Base-by-base conservation (phyloP, 2,329 filamentous ascomycete species). In the Byssothecium circinans region DNA sequence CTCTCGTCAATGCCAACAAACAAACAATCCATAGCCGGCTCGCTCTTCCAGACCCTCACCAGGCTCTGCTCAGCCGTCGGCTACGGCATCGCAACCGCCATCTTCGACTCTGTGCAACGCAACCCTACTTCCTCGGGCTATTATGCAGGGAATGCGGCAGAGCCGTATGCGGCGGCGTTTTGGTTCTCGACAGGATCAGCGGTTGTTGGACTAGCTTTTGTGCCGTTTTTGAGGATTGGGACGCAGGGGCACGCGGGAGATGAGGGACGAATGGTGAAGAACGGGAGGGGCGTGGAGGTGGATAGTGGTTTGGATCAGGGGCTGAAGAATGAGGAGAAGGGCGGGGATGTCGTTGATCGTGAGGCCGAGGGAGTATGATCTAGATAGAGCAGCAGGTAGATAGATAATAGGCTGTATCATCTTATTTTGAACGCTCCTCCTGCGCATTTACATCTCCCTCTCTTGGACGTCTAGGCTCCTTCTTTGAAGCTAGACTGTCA, bases 1-100 rank as follows among this genome's bases (percentile, higher is more conserved):
- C 81, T 87, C 75, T 83, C 81, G 3, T 81, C 81, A 0, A 78
- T 88, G 43, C 82, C 83, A 0, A 65, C 73, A 1, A 74, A 79
- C n/a, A 81, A 86, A 54, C 83, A 88, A 56, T 83, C 81, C 0
- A 78, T 87, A 12, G 84, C 84, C 0, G 84, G 85, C 5, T 84
- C 83, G 1, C 81, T 89, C 33, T 83, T 88, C 59, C 85, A 87
- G 64, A 87, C 85, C 2, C 75, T 85, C 18, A 81, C 81, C 34
- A 79, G 83, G 46, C 72, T 87, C 3, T 80, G 78, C 40, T 76
- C 77, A 41, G 83, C 83, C 0, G 70, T 85, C 1, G 81, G 82
- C 3, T 77, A 86, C 44, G 83, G 82, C 1, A 77, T 87, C 40
- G 77, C 81, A 2, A 86, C 84, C 0, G 83, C 83, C 0, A 74